These are phyloP conservation scores for Beauveria varroae DNA, from an alignment of 2,329 filamentous ascomycete species.

Conservation along the genomic window DNA sequence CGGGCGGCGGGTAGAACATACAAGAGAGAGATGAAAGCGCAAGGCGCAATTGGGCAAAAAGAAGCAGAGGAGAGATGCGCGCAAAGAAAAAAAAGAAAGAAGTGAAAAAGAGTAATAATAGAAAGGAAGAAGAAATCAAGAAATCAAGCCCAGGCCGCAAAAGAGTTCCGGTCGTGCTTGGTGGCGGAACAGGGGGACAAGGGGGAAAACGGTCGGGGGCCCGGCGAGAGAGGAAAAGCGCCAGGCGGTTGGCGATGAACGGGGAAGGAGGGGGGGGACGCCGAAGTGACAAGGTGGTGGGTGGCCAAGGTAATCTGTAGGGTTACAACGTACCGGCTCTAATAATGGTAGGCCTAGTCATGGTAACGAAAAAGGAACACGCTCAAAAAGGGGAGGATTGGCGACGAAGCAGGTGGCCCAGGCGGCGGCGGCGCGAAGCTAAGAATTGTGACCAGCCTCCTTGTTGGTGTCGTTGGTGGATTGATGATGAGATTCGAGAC, in stretches of 20 bases:
- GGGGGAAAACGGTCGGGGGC: slow-evolving; percentile 4
- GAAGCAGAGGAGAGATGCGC: neutral
- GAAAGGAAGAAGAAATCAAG: neutral
- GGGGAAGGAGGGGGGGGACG: neutral
- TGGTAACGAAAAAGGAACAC: slow-evolving; percentile 26
- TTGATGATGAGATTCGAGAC: neutral
- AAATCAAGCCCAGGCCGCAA: neutral
- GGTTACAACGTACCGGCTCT: slow-evolving; percentile 47
- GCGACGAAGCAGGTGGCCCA: slow-evolving; percentile 1
- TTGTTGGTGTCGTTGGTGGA: neutral
- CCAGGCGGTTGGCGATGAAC: neutral
- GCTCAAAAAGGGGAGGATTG: slow-evolving; percentile 10
- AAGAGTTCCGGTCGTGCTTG: neutral
- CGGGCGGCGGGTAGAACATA: slow-evolving; percentile 5
- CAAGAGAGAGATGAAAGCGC: neutral
- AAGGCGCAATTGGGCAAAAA: neutral
- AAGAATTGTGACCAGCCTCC: slow-evolving; percentile 1
- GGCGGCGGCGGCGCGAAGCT: slow-evolving; percentile 1
- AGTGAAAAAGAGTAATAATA: neutral
- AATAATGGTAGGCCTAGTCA: slow-evolving; percentile 54
- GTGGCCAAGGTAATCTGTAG: no score
- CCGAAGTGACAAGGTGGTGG: no score
- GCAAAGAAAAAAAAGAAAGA: neutral
- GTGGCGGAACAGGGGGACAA: neutral
- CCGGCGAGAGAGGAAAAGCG: slow-evolving; percentile 13